A percentile compares a stretch with the other conserved stretches of the same genome.
These are phyloP conservation scores for Kwoniella dendrophila DNA, from an alignment of 768 basidiomycete genomes.

Conservation along the genomic window DNA sequence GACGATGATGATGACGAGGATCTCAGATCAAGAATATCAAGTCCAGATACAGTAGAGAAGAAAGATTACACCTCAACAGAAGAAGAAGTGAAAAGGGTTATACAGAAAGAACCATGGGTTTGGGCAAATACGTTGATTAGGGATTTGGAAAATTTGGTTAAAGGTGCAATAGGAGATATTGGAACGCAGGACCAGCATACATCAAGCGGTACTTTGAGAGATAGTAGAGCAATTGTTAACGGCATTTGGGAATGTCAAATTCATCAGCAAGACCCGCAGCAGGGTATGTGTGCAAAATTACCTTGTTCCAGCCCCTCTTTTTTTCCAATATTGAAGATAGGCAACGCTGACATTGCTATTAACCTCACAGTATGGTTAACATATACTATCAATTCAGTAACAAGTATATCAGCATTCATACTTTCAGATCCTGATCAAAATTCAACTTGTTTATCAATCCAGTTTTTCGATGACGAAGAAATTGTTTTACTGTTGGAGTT, in stretches of 20 bases:
- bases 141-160: conserved; percentile 14
- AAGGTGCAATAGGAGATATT: conserved; percentile 10
- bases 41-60: conserved; percentile 20
- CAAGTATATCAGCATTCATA: conserved; percentile 3
- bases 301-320: neutral
- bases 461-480: conserved; percentile 44
- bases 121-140: conserved; percentile 35
- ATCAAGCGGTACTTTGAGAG: conserved; percentile 4
- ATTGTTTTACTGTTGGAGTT: conserved; percentile 30
- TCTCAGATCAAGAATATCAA: conserved; percentile 9
- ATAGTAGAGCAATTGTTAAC: neutral
- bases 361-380: conserved; percentile 14
- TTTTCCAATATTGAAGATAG: too few species aligned
- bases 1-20: conserved; percentile 9
- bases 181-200: neutral
- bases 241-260: conserved; percentile 11
- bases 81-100: conserved; percentile 14
- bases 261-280: neutral
- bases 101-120: conserved; percentile 36
- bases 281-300: conserved; percentile 7
- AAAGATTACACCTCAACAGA: conserved; percentile 1
- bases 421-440: neutral
- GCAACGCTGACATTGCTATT: neutral
- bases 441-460: conserved; percentile 22
- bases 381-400: neutral